These are phyloP conservation scores for Phialophora expanda DNA, from an alignment of 2,329 filamentous ascomycete genomes.

Conservation along the genomic window DNA sequence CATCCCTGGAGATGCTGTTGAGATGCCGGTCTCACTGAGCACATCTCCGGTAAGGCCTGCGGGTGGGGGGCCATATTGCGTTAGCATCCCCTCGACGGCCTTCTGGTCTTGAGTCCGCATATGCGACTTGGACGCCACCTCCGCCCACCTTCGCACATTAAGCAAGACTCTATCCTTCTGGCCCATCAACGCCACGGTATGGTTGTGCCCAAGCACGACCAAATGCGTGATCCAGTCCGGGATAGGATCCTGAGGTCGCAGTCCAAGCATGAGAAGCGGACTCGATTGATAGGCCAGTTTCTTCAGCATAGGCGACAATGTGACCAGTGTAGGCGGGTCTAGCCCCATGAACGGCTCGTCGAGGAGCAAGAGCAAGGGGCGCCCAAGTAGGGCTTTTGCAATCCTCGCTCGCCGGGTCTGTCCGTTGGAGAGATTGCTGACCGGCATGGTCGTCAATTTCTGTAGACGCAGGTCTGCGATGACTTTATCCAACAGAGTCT, in stretches of 20 bases:
- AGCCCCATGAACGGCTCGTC: constrained; percentile 96
- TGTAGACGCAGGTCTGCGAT: constrained; percentile 72
- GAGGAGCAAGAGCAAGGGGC: constrained; percentile 79
- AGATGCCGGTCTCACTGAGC: constrained; percentile 34
- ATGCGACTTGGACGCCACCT: constrained; percentile 12
- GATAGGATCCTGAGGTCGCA: constrained; percentile 83
- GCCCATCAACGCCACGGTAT: constrained; percentile 70
- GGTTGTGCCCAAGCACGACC: constrained; percentile 70
- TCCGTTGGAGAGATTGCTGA: constrained; percentile 90
- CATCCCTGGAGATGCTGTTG: constrained; percentile 12
- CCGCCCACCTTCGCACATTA: constrained; percentile 32
- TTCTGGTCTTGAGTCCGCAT: constrained; percentile 19
- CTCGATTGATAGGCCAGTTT: constrained; percentile 68
- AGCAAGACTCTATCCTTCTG: constrained; percentile 65
- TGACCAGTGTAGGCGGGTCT: constrained; percentile 78
- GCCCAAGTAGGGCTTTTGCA: constrained; percentile 78
- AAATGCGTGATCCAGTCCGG: constrained; percentile 91
- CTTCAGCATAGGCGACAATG: constrained; percentile 72
- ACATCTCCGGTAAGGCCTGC: constrained; percentile 31
- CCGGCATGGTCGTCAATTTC: constrained; percentile 75
- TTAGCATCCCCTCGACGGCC: constrained; percentile 17
- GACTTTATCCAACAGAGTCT: constrained; percentile 62
- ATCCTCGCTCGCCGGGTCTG: constrained; percentile 88
- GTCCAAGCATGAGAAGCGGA: constrained; percentile 76
- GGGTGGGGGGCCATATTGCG: constrained; percentile 28